Base-by-base conservation (phyloP, 2,329 filamentous ascomycete genomes). In the Exophiala phaeomuriformis region DNA sequence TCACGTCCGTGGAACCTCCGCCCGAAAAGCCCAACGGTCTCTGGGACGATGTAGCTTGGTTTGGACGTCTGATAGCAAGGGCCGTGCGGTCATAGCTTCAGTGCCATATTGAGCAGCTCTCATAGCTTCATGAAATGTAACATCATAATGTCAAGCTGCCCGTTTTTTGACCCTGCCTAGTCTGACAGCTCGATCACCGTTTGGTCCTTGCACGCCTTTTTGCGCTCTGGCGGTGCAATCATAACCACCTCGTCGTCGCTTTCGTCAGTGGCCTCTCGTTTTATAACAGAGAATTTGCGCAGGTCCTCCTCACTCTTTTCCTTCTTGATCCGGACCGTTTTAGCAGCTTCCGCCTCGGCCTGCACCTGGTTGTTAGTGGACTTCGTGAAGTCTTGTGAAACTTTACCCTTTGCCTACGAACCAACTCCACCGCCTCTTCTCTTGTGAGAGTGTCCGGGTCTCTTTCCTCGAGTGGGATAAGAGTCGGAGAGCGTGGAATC, bases 401-500 rank as follows among this genome's bases (percentile, higher is more conserved):
- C 19, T 19, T 8, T 9, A 40, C 10, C 27, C 4, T 50, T 27
- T 63, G 60, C 12, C 59, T 59, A 19, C 49, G 49, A 3, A 64
- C 28, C 4, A 65, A 57, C 51, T 65, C 59, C 12, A 57, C 50
- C 52, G 64, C 47, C 47, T 68, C 66, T 8, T 64, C 60, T 9
- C 33, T 5, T 10, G 58, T 58, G 8, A 64, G 40, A 7, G 58
- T 55, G 5, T 63, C 60, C 4, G 61, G 19, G 10, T 62, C 54
- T 37, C 62, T 48, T 6, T 64, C 55, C 35, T 66, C 61, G 0
- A 65, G 39, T 9, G 61, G 60, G 10, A 59, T 50, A 2, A 66
- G 68, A 6, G 55, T 64, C 1, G 64, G 65, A 1, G 56, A 55
- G 3, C 57, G 50, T 27, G 56, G 58, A 5, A 72, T 63, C 28